Base-by-base conservation (phyloP, 2,329 filamentous ascomycete species). In the Paraphoma chrysanthemicola region DNA sequence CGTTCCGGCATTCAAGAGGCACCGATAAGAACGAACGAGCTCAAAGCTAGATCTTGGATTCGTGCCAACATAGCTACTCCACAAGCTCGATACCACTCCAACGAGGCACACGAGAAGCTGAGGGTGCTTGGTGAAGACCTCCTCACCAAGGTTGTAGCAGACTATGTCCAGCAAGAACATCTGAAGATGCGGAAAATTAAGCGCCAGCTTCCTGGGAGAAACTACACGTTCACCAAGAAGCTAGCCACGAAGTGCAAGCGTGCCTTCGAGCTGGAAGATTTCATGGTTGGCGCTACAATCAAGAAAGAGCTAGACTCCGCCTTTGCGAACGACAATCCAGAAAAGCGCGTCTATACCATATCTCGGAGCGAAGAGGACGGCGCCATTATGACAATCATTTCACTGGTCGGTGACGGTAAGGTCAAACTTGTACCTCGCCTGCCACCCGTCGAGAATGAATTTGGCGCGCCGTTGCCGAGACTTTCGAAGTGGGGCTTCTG, bases 401-500 rank as follows among this genome's bases (percentile, higher is more conserved):
- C 90, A 64, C 73, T 93, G 52, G 83, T 88, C 57, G 85, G 86
- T 0, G 73, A 83, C 48, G 84, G 85, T 3, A 81, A 84, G 41
- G 79, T 92, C 42, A 78, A 71, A 14, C 69, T 90, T 6, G 76
- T 81, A 3, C 79, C 85, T 0, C 69, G 82, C 1, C 80, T 88
- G 41, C 82, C 90, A 5, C 86, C 86, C 1, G 86, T 90, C 30
- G 70, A 81, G 56, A 72, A 72, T 42, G 73, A 77, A 6, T 72
- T 79, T 48, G 69, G 75, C 38, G 75, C 75, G 3, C 74, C 78
- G 0, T 67, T 70, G 11, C 79, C 79, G 14, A 74, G 75, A 33
- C 62, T 82, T 23, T 80, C 77, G 5, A 87, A 88, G 1, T 88
- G 90, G 70, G 90, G 90, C 1, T 90, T 92, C 67, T 84, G 86